Evolutionary conservation across 306 rosid species (phyloP).

Genomic region (Phaseolus lunatus): DNA sequence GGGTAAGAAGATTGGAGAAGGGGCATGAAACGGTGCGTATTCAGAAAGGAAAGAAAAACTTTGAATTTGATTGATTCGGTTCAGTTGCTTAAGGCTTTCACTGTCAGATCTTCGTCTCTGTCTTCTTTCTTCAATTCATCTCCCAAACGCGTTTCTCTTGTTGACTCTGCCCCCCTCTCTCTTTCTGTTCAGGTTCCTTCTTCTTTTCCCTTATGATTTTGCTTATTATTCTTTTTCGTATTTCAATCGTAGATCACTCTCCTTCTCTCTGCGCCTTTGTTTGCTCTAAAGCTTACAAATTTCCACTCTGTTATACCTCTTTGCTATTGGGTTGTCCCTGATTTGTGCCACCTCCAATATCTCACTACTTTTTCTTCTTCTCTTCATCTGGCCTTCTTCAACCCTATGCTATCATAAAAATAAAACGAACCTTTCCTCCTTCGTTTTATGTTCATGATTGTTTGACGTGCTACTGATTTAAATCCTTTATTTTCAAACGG

Average conservation of each 20-base stretch:
- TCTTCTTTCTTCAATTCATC: conserved; percentile 5
- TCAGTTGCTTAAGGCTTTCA: not conserved
- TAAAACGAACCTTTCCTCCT: not conserved
- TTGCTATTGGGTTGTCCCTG: conserved; percentile 7
- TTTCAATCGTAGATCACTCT: not conserved
- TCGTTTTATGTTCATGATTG: not conserved
- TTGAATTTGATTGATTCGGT: not conserved
- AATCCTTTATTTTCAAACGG: not conserved
- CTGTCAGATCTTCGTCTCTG: not conserved
- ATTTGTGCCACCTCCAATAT: not conserved
- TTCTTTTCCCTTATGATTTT: not conserved
- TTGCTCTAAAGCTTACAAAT: not conserved
- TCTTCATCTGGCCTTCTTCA: conserved; percentile 9
- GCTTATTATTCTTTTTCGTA: not conserved
- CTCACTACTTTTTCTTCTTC: not conserved
- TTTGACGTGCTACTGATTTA: not conserved
- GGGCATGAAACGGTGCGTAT: conserved; percentile 22
- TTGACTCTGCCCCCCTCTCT: not conserved
- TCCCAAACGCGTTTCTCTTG: not conserved
- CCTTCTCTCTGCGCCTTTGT: not conserved
- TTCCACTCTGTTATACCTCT: not conserved
- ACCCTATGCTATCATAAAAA: conserved; percentile 9
- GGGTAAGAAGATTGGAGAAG: not conserved
- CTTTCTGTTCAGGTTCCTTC: conserved; percentile 21
- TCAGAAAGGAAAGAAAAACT: not conserved